Conservation (phyloP, 306 rosid species). For the Ormosia emarginata region DNA sequence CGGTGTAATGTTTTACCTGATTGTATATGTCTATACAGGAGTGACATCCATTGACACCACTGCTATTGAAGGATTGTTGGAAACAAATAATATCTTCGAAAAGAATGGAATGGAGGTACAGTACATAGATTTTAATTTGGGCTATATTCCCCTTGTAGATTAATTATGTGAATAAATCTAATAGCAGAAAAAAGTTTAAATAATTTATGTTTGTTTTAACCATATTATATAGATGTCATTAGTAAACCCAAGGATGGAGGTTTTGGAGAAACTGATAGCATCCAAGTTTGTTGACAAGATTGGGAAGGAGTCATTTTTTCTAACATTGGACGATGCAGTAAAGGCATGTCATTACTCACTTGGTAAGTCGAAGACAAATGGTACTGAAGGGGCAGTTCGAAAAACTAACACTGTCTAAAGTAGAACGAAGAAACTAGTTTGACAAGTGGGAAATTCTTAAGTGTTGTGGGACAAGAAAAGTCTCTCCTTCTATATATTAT, state of each 20-base stretch:
- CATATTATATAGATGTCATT: slow-evolving; percentile 42
- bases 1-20: neutral
- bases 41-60: slow-evolving; percentile 78
- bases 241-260: slow-evolving; percentile 72
- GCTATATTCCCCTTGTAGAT: neutral
- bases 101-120: slow-evolving; percentile 49
- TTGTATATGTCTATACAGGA: slow-evolving; percentile 34
- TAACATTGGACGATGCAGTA: slow-evolving; percentile 69
- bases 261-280: slow-evolving; percentile 69
- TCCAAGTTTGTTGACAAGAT: slow-evolving; percentile 53
- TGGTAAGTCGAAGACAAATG: slow-evolving; percentile 8
- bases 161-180: neutral
- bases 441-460: neutral
- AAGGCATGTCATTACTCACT: slow-evolving; percentile 40
- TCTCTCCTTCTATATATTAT: neutral
- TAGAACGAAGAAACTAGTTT: neutral
- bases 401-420: neutral
- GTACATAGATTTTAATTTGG: neutral
- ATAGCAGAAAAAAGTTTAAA: neutral
- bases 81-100: slow-evolving; percentile 35
- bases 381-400: neutral
- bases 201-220: neutral
- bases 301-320: slow-evolving; percentile 57
- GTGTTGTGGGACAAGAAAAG: neutral
- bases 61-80: slow-evolving; percentile 67